phyloP scores from a whole-genome alignment of 768 basidiomycete genomes.

The Leucocoprinus leucothites region DNA sequence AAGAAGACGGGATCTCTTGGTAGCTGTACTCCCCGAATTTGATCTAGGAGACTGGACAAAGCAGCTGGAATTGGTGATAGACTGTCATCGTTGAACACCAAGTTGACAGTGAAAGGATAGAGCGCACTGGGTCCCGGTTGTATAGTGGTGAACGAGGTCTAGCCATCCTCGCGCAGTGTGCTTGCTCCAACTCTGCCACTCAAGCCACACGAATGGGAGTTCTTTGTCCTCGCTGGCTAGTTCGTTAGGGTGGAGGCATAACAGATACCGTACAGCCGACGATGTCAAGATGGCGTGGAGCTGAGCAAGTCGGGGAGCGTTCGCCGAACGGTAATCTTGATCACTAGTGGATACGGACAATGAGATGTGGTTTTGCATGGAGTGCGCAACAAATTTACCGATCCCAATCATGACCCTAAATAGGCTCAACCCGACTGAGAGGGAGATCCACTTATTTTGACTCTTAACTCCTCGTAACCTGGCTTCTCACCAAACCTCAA shows the following conservation, averaged over 20 bases:
- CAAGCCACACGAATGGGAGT: background rate
- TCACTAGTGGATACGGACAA: no score
- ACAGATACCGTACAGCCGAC: background rate
- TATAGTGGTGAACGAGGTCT: slow-evolving; percentile 6
- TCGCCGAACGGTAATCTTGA: background rate
- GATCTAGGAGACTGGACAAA: slow-evolving; percentile 15
- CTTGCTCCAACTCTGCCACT: background rate
- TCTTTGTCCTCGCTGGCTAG: background rate
- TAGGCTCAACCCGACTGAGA: no score
- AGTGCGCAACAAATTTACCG: no score
- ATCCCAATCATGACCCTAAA: no score
- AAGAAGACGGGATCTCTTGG: slow-evolving; percentile 22
- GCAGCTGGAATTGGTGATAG: slow-evolving; percentile 4
- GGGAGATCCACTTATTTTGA: no score
- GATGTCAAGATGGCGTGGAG: slow-evolving; percentile 3
- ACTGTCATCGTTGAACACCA: background rate
- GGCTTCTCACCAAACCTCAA: no score
- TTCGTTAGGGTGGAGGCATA: slow-evolving; percentile 5
- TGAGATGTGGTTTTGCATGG: no score
- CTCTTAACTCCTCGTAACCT: no score
- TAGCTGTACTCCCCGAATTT: slow-evolving; percentile 22
- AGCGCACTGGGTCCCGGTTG: slow-evolving; percentile 1
- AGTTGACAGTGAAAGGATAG: background rate
- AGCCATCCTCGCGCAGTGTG: background rate
- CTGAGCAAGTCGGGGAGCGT: background rate